A percentile compares a stretch with the other conserved stretches of the same genome.
These are phyloP conservation scores for Centella asiatica DNA, from an alignment of 129 eudicot species.

Conservation along the genomic window DNA sequence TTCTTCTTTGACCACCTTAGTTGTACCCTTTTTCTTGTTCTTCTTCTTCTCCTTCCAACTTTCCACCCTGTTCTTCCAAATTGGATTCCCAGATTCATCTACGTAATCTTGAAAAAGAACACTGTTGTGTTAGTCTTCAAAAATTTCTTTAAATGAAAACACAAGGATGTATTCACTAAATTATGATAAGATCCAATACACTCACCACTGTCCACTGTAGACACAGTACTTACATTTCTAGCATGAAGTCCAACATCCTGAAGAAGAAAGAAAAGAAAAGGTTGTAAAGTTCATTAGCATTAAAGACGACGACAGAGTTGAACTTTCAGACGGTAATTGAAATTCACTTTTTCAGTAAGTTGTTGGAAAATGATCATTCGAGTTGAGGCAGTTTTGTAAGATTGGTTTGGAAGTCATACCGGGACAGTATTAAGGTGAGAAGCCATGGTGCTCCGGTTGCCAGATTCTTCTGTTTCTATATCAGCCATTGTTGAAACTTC, in stretches of 20 bases:
- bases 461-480: conserved; percentile 39
- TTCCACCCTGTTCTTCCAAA: conserved; percentile 94
- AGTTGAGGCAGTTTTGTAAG: background rate
- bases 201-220: conserved; percentile 93
- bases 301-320: background rate
- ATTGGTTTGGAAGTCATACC: conserved; percentile 30
- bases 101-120: conserved; percentile 37
- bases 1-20: conserved; percentile 53
- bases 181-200: conserved; percentile 4
- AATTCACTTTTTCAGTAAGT: background rate
- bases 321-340: background rate
- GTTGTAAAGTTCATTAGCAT: background rate
- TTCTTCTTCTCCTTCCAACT: conserved; percentile 95
- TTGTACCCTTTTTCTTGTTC: conserved; percentile 55
- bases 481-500: conserved; percentile 32
- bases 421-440: conserved; percentile 41
- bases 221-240: conserved; percentile 72
- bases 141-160: background rate
- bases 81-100: conserved; percentile 77
- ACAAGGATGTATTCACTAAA: background rate
- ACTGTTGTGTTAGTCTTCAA: background rate
- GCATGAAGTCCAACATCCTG: conserved; percentile 89
- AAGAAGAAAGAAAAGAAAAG: conserved; percentile 9
- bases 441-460: conserved; percentile 33
- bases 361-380: background rate